Evolutionary conservation across 2,329 filamentous ascomycete species (phyloP), one percentile per base, ranked within the genome.

Genomic region (Xylaria digitata): DNA sequence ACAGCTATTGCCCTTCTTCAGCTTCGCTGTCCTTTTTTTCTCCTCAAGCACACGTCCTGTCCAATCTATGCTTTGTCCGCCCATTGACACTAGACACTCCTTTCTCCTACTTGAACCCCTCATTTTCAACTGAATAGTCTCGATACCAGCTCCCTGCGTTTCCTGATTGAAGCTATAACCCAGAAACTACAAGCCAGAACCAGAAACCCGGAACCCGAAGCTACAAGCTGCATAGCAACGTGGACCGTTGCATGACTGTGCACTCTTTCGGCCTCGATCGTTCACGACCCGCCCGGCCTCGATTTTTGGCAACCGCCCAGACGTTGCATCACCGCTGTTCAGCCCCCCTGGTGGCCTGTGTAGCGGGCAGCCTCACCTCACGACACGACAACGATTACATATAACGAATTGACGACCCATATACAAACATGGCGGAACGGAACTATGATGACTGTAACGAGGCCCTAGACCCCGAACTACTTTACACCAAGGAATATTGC

Each of bases 401-500:
- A 45, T 57, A 52, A 69, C 69, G 67, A 71, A 62, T 65, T 73
- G 49, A 69, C 63, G 64, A 69, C 50, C 23, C 46, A 63, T 61
- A 61, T 59, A 63, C 37, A 63, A 69, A 61, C 67, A 87, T 87
- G 85, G 80, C 82, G 65, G 83, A 85, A 73, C 80, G 80, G 67
- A 80, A 83, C 60, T 81, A 82, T 63, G 82, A 85, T 26, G 78
- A 82, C 55, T 80, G 82, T 70, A 83, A 86, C 69, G 86, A 86
- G 76, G 83, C 84, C 42, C 86, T 92, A 61, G 95, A 98, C 81
- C 96, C 96, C 3, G 94, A 96, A 82, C 88, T 90, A 68, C 86
- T 98, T 60, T 99, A 97, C 80, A 96, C 93, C 69, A 97, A 97
- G 82, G 92, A 96, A 80, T 93, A 90, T 78, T 94, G 92, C 82